These are phyloP conservation scores for Ceratocystis cacaofunesta DNA, from an alignment of 2,329 filamentous ascomycete genomes.

Conservation along the genomic window DNA sequence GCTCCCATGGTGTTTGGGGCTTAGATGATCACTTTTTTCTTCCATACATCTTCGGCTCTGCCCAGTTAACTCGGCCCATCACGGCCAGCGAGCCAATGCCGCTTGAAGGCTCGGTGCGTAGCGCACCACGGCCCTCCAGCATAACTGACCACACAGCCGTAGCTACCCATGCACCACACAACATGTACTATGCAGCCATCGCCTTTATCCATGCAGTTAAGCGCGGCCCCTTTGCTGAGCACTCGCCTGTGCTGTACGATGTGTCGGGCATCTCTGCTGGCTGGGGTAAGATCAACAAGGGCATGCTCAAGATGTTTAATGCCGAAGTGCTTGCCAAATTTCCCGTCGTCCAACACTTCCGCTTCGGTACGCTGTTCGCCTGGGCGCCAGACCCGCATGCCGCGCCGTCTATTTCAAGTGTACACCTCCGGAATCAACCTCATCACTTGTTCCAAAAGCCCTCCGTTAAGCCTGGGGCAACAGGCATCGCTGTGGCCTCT, in stretches of 20 bases:
- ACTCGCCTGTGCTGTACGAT: constrained; percentile 87
- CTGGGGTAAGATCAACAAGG: constrained; percentile 97
- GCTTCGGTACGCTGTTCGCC: constrained; percentile 64
- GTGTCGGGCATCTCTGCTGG: constrained; percentile 80
- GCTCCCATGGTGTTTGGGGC: constrained; percentile 95
- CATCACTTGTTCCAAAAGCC: constrained; percentile 7
- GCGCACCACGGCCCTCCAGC: constrained; percentile 55
- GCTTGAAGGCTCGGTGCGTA: constrained; percentile 59
- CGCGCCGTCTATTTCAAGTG: constrained; percentile 30
- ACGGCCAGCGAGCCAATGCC: constrained; percentile 44
- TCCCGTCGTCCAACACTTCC: constrained; percentile 94
- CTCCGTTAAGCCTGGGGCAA: background rate
- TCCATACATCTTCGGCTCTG: constrained; percentile 88
- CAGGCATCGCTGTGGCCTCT: background rate
- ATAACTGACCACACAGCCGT: constrained; percentile 52
- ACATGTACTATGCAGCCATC: constrained; percentile 90
- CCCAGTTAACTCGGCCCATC: constrained; percentile 71
- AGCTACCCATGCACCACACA: constrained; percentile 46
- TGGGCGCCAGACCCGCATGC: constrained; percentile 58
- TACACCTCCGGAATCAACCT: constrained; percentile 45
- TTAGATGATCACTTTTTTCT: constrained; percentile 94
- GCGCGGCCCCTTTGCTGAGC: constrained; percentile 89
- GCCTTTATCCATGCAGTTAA: constrained; percentile 98
- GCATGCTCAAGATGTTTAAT: constrained; percentile 99
- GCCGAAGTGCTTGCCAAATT: constrained; percentile 94